Conservation (phyloP, 352 stramenopile species). For the Pythium apleroticum region DNA sequence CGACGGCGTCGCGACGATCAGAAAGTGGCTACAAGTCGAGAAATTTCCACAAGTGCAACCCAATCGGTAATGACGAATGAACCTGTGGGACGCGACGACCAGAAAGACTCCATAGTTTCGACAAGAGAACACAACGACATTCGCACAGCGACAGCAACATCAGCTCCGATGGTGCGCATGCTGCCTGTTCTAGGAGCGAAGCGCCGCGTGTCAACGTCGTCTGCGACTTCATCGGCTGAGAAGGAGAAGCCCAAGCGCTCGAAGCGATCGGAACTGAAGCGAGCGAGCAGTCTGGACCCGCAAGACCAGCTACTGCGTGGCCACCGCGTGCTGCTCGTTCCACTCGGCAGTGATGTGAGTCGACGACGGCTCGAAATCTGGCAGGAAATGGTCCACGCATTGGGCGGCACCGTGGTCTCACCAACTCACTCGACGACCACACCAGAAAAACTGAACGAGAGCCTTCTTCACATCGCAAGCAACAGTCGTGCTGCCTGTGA, state of each 20-base stretch:
- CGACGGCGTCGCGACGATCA: neutral
- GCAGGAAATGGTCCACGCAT: conserved; percentile 48
- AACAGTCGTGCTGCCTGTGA: neutral
- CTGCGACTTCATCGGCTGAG: neutral
- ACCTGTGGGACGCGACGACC: conserved; percentile 25
- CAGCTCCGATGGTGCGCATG: conserved; percentile 15
- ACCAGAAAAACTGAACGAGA: conserved; percentile 20
- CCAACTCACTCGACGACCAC: conserved; percentile 3
- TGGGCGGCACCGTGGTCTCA: conserved; percentile 45
- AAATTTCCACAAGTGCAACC: conserved; percentile 2
- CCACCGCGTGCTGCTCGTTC: conserved; percentile 49
- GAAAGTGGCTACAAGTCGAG: conserved; percentile 1
- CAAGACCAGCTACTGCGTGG: conserved; percentile 34
- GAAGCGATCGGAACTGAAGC: conserved; percentile 30
- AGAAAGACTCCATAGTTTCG: neutral
- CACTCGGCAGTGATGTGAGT: conserved; percentile 63
- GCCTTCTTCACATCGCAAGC: neutral
- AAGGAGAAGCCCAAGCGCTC: conserved; percentile 25
- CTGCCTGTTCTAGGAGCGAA: conserved; percentile 4
- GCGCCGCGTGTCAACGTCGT: conserved; percentile 7
- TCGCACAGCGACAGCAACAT: neutral
- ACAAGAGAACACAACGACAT: conserved; percentile 1
- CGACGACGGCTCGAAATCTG: conserved; percentile 65
- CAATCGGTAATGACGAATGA: conserved; percentile 20
- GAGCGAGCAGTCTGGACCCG: conserved; percentile 26